phyloP scores from a whole-genome alignment of 306 rosid species.

The Erythrophleum fordii region DNA sequence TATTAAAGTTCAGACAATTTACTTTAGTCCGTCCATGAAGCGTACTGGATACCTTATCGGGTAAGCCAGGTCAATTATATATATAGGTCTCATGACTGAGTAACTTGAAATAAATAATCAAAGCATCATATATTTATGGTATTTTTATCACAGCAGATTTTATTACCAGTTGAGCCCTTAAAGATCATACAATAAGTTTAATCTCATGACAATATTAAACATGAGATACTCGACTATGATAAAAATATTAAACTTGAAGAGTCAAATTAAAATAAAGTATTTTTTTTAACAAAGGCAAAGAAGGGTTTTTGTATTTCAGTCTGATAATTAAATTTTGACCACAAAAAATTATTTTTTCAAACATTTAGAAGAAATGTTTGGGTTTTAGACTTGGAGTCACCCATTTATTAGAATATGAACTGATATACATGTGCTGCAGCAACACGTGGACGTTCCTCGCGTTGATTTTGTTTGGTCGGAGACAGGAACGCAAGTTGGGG shows the following conservation, averaged over 20 bases:
- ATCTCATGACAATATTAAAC: no score
- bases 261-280: no score
- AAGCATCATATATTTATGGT: no score
- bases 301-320: background rate
- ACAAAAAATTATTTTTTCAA: no score
- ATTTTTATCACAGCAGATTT: no score
- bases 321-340: background rate
- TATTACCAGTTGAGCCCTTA: no score
- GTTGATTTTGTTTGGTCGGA: constrained; percentile 32
- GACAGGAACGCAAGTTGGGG: constrained; percentile 8
- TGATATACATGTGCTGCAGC: constrained; percentile 50
- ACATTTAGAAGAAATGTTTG: constrained; percentile 13
- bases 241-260: no score
- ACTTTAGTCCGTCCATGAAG: background rate
- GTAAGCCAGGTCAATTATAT: background rate
- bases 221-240: no score
- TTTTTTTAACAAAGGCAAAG: no score
- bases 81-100: no score
- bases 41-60: background rate
- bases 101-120: no score
- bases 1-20: background rate
- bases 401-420: constrained; percentile 37
- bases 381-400: background rate
- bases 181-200: no score
- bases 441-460: constrained; percentile 43